Evolutionary conservation across 2,329 filamentous ascomycete species (phyloP).

Genomic region (Mycocentrospora acerina): DNA sequence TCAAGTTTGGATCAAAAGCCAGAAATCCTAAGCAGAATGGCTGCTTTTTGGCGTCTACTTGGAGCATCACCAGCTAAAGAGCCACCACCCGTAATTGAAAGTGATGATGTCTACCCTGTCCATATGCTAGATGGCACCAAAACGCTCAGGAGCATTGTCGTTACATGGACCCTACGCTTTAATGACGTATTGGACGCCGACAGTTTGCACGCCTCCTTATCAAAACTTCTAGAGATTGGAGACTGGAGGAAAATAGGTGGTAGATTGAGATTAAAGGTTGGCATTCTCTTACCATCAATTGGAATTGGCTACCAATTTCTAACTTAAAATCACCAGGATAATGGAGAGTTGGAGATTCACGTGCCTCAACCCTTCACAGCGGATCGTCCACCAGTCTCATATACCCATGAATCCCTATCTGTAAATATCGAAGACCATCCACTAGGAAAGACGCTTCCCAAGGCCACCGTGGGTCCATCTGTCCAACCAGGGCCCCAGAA

Average conservation of each 20-base stretch:
- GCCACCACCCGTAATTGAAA: background rate
- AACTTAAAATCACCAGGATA: constrained; percentile 5
- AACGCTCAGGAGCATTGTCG: constrained; percentile 3
- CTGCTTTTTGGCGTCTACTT: no score
- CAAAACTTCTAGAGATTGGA: constrained; percentile 43
- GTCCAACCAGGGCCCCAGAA: constrained; percentile 4
- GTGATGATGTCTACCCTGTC: constrained; percentile 10
- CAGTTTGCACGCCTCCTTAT: constrained; percentile 39
- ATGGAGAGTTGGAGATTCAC: constrained; percentile 41
- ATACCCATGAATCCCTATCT: constrained; percentile 39
- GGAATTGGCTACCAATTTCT: constrained; percentile 10
- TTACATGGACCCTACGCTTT: constrained; percentile 40
- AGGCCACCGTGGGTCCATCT: constrained; percentile 1
- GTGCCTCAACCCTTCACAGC: constrained; percentile 40
- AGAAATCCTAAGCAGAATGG: no score
- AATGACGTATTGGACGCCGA: constrained; percentile 49
- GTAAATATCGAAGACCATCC: constrained; percentile 47
- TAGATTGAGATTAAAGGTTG: constrained; percentile 46
- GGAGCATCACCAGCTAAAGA: no score
- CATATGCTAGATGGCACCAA: constrained; percentile 11
- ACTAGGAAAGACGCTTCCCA: constrained; percentile 43
- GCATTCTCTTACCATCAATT: constrained; percentile 1
- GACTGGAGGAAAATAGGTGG: constrained; percentile 53
- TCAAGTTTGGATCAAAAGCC: no score
- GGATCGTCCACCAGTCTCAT: constrained; percentile 45